Base-by-base conservation (phyloP, 2,329 filamentous ascomycete genomes). In the Colletotrichum musae region DNA sequence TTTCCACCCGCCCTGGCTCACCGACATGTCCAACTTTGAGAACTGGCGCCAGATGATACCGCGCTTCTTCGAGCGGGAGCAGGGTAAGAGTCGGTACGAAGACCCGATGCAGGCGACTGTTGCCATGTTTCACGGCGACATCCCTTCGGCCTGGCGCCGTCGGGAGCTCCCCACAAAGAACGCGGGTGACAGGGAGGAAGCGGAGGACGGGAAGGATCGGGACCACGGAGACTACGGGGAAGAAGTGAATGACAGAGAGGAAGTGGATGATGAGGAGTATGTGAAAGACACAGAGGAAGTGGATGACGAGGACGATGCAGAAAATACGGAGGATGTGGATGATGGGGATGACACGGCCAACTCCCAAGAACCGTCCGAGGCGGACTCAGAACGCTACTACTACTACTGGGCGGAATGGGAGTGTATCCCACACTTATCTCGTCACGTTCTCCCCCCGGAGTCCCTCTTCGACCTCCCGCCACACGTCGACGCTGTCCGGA, bases 91-190 rank as follows among this genome's bases (percentile, higher is more conserved):
- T 6, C 36, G 16, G 5, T 53, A 61, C 39, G 12, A 36, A 10
- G 48, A 61, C 13, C 32, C 36, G 10, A 10, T 45, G 12, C 58
- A 36, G 43, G 48, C 58, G 16, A 48, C 50, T 10, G 12, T 61
- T 15, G 18, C 58, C 48, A 53, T 53, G 58, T 53, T 61, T 24
- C 39, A 53, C 32, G 58, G 58, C 58, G 58, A 60, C 26, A 47
- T 60, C 3, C 28, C 28, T 3, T 52, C 58, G 2, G 16, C 58
- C 4, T 51, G 58, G 47, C 7, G 21, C 10, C 47, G 32, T 13
- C 12, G 18, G 9, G 58, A 41, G 3, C n/a, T 4, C 2, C 13
- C n/a, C 3, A 4, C 18, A 15, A 28, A 60, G 9, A 24, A 41
- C 4, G 15, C 45, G 13, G n/a, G 7, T 13, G 13, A n/a, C 7